Conservation (phyloP, 129 eudicot species). For the Gnaphalium uliginosum region DNA sequence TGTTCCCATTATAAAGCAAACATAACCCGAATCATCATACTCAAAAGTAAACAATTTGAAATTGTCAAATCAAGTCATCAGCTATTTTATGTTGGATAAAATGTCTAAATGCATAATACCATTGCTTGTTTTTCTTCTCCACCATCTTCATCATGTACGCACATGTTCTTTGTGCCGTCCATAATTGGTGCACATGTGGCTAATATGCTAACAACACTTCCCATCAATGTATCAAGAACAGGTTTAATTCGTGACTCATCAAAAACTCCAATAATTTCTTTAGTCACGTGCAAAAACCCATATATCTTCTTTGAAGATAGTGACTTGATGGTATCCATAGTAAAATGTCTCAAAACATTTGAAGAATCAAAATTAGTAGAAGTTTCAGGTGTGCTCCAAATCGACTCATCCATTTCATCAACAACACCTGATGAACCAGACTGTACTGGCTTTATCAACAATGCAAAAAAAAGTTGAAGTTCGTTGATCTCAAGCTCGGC, state of each 20-base stretch:
- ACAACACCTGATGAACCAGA: conserved; percentile 40
- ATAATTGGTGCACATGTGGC: conserved; percentile 56
- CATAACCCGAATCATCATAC: not conserved
- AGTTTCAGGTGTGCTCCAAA: conserved; percentile 41
- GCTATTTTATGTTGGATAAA: not conserved
- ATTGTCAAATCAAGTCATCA: not conserved
- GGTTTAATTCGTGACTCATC: conserved; percentile 64
- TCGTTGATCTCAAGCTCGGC: conserved; percentile 75
- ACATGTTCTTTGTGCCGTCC: conserved; percentile 2
- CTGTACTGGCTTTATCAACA: conserved; percentile 59
- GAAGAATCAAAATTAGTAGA: conserved; percentile 32
- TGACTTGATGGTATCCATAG: conserved; percentile 50
- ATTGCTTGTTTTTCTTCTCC: conserved; percentile 40
- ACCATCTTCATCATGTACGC: conserved; percentile 14
- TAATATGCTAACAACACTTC: conserved; percentile 68
- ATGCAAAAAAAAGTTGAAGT: conserved; percentile 75
- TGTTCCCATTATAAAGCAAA: no score
- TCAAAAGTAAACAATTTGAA: not conserved
- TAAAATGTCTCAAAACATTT: conserved; percentile 53
- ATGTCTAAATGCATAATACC: conserved; percentile 29
- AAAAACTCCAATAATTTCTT: conserved; percentile 76
- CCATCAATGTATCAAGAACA: conserved; percentile 66
- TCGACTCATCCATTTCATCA: conserved; percentile 23
- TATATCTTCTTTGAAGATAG: conserved; percentile 71
- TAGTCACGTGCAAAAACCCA: conserved; percentile 82